Evolutionary conservation across 2,329 filamentous ascomycete species (phyloP), one percentile per base, ranked within the genome.

Genomic region (Claviceps sp.): DNA sequence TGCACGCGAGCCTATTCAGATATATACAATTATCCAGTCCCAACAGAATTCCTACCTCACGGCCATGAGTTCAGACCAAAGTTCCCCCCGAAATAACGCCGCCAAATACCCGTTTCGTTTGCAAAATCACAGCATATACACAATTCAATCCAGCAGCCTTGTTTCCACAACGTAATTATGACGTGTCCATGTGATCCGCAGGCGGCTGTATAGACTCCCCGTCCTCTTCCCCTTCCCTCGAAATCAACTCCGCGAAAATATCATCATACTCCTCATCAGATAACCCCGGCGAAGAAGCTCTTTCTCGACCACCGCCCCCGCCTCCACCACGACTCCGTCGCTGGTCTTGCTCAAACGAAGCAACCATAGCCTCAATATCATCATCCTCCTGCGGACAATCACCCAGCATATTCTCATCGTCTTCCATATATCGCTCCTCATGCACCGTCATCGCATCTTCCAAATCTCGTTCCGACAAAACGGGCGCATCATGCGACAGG

Each of bases 211-310:
- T 54, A 20, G 51, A 51, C 20, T 56, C 48, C 24, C 8, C 8
- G 7, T 42, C 4, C 11, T 51, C 46, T 7, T 48, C 44, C 16
- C 55, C 51, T 52, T 69, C 64, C 54, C 65, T 63, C 13, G 63
- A 59, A 8, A 69, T 59, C 16, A 70, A 58, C 52, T 70, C 67
- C 13, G 62, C 66, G 55, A 95, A 84, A 9, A 83, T 65, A 47
- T 73, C 67, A 56, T 84, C 80, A 59, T 82, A 84, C 44, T 82
- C 79, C 46, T 82, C 78, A 50, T 82, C 79, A 1, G 69, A 73
- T 37, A 72, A 63, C 1, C 63, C 61, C 8, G 65, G 60, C 2
- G 70, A 68, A 6, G 61, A 59, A 14, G 65, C 66, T n/a, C 59
- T 61, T 37, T 57, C 59, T 11, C 57, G 48, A 7, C 56, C 41